Base-by-base conservation (phyloP, 177 flowering plant genomes). In the Tripterygium wilfordii region DNA sequence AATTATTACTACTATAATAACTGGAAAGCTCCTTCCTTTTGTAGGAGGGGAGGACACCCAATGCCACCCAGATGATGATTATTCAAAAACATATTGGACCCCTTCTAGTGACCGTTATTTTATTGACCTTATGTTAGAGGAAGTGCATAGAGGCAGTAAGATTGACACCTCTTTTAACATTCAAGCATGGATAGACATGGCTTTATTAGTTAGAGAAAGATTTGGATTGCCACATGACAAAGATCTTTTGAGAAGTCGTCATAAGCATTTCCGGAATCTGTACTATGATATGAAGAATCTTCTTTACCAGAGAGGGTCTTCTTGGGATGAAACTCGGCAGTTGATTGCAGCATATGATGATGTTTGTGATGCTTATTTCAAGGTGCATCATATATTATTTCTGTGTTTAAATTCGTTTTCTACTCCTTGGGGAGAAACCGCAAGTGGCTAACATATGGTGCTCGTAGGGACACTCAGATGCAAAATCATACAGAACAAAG, bases 381-480 rank as follows among this genome's bases (percentile, higher is more conserved):
- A 48, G 64, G 58, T 60, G 30, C 8, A 10, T 43, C 25, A n/a
- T n/a, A n/a, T 10, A 23, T 58, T 50, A 22, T 43, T 35, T 42
- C 5, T 26, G 3, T 1, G n/a, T 36, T n/a, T n/a, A 36, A 1
- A 8, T 10, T 24, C 16, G 27, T 18, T 9, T 1, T 17, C n/a
- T 25, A 13, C 19, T n/a, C n/a, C n/a, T n/a, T n/a, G n/a, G n/a
- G n/a, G n/a, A n/a, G n/a, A n/a, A 21, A 19, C 36, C 27, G 20
- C 18, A 36, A 27, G 36, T 44, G 49, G n/a, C 36, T 41, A 39
- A 64, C 39, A 9, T 21, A 14, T 16, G 16, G 19, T 44, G 15
- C 26, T 22, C 49, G 57, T 58, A 62, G 75, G 67, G 32, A 53
- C 49, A 64, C 39, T 69, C 69, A 53, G 59, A 61, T 64, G 63